Percentiles rank a stretch among this genome's conserved stretches.
phyloP scores from a whole-genome alignment of 164 flowering plant genomes.

The Magnolia officinalis region DNA sequence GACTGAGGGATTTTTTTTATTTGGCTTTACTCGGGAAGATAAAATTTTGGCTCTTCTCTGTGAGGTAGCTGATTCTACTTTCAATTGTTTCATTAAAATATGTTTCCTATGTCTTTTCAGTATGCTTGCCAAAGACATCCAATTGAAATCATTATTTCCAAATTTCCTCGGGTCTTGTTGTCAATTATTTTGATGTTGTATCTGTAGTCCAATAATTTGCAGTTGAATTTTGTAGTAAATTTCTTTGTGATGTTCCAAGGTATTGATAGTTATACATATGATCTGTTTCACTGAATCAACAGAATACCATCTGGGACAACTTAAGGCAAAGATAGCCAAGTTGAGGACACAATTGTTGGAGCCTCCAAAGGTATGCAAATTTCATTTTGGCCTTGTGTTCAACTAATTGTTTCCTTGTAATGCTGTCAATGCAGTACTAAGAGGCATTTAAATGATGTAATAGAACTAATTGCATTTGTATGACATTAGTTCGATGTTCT shows the following conservation, averaged over 20 bases:
- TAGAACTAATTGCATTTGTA: neutral
- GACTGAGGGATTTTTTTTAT: neutral
- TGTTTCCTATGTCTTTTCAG: neutral
- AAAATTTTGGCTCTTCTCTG: neutral
- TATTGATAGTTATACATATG: neutral
- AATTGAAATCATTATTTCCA: neutral
- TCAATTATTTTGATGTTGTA: neutral
- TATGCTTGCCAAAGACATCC: neutral
- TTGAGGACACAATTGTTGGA: slow-evolving; percentile 92
- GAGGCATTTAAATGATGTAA: neutral
- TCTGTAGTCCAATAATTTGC: neutral
- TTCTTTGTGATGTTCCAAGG: neutral
- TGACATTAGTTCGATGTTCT: neutral
- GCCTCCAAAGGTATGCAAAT: slow-evolving; percentile 83
- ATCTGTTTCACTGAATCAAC: slow-evolving; percentile 12
- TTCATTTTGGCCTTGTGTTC: neutral
- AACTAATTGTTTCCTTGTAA: neutral
- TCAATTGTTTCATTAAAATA: too few relatives aligned
- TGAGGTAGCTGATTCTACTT: neutral
- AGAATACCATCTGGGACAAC: slow-evolving; percentile 99
- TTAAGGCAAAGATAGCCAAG: slow-evolving; percentile 98
- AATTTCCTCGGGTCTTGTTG: neutral
- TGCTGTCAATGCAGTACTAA: neutral
- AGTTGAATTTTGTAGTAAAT: neutral
- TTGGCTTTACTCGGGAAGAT: neutral